Percentiles rank a stretch among this genome's conserved stretches.
phyloP scores from a whole-genome alignment of 2,329 filamentous ascomycete genomes.

The Penicillium sp. region DNA sequence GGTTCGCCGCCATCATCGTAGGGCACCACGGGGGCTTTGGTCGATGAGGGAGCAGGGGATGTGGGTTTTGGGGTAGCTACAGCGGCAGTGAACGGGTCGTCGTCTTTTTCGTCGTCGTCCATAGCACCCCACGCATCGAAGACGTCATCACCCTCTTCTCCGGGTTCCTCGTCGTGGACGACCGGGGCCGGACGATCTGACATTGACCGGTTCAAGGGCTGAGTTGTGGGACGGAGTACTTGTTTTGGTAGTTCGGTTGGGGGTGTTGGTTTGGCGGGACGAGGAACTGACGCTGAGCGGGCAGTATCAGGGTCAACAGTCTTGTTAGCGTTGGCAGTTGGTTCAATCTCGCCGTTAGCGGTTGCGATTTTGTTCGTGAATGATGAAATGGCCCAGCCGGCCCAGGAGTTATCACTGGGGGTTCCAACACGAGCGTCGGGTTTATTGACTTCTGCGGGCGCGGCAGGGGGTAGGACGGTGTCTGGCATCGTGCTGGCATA shows the following conservation, averaged over 20 bases:
- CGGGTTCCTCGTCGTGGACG: slow-evolving; percentile 40
- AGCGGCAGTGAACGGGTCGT: slow-evolving; percentile 39
- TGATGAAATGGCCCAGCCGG: slow-evolving; percentile 96
- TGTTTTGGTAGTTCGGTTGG: slow-evolving; percentile 25
- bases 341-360: slow-evolving; percentile 81
- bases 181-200: slow-evolving; percentile 41
- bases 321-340: slow-evolving; percentile 50
- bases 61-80: slow-evolving; percentile 25
- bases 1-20: slow-evolving; percentile 86
- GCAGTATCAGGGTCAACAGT: slow-evolving; percentile 42
- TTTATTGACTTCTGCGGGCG: slow-evolving; percentile 45
- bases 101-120: slow-evolving; percentile 53
- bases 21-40: slow-evolving; percentile 45
- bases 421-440: slow-evolving; percentile 73
- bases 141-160: slow-evolving; percentile 58
- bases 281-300: slow-evolving; percentile 51
- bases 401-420: slow-evolving; percentile 71
- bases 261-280: slow-evolving; percentile 34
- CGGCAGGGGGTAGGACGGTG: slow-evolving; percentile 66
- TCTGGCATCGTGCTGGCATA: slow-evolving; percentile 76
- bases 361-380: slow-evolving; percentile 92
- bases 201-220: slow-evolving; percentile 37
- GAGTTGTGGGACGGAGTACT: slow-evolving; percentile 23
- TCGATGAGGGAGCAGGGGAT: slow-evolving; percentile 28
- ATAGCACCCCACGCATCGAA: slow-evolving; percentile 73